Conservation (phyloP, 768 basidiomycete genomes). For the Lactifluus hygrophoroides region DNA sequence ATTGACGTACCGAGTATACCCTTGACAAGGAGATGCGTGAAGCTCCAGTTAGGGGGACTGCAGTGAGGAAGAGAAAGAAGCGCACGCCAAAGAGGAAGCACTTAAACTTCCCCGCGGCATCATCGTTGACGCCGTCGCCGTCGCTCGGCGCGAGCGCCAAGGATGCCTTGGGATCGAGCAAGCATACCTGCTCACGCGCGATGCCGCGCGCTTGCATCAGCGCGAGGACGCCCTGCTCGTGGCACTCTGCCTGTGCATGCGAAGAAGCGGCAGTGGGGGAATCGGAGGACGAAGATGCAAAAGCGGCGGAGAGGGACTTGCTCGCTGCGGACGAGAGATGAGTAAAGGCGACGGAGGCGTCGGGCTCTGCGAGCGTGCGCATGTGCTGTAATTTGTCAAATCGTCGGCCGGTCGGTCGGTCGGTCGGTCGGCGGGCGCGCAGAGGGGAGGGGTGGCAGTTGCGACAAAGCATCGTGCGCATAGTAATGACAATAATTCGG, state of each 20-base stretch:
- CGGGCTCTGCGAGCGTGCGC: conserved; percentile 62
- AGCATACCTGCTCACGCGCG: conserved; percentile 59
- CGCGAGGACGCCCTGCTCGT: conserved; percentile 46
- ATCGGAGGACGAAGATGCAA: conserved; percentile 22
- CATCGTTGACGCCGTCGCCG: conserved; percentile 32
- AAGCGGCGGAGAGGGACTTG: conserved; percentile 37
- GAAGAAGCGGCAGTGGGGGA: not conserved
- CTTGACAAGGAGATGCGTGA: conserved; percentile 25
- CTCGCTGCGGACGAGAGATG: conserved; percentile 71
- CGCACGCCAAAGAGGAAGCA: conserved; percentile 89
- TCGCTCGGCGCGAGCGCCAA: conserved; percentile 65
- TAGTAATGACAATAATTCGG: no score
- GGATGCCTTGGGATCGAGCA: conserved; percentile 89
- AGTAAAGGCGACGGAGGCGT: conserved; percentile 70
- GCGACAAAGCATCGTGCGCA: no score
- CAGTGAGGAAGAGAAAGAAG: conserved; percentile 8
- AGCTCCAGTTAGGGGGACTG: no score
- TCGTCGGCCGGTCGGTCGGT: no score
- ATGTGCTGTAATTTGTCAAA: conserved; percentile 60
- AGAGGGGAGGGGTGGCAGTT: no score
- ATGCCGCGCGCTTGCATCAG: conserved; percentile 42
- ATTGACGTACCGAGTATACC: conserved; percentile 47
- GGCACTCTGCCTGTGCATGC: conserved; percentile 27
- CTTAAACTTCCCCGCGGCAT: conserved; percentile 45
- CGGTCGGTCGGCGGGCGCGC: no score